Evolutionary conservation across 768 basidiomycete genomes (phyloP).

Genomic region (Rhodotorula taiwanensis): DNA sequence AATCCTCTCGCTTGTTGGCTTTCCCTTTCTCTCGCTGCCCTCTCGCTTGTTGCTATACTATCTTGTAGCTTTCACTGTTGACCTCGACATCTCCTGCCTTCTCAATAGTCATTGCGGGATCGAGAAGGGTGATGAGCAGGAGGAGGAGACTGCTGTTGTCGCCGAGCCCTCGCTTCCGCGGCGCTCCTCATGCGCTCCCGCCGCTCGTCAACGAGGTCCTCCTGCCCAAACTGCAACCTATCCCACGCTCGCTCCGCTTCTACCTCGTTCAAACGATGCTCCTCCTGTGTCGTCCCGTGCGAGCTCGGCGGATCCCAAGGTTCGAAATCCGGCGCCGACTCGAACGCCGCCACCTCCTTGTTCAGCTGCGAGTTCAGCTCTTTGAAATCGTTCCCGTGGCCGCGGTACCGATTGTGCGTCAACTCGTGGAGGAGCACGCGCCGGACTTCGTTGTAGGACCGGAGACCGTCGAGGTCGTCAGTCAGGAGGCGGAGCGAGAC

Average conservation of each 20-base stretch:
- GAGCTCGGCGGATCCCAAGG: conserved; percentile 18
- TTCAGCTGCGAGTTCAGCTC: conserved; percentile 38
- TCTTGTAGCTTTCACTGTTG: too few relatives aligned
- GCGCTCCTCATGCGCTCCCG: conserved; percentile 26
- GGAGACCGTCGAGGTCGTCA: conserved; percentile 28
- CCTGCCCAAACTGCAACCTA: conserved; percentile 14
- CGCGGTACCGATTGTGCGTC: conserved; percentile 29
- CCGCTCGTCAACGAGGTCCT: conserved; percentile 28
- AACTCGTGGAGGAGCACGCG: conserved; percentile 38
- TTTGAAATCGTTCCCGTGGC: conserved; percentile 34
- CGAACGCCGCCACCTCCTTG: conserved; percentile 33
- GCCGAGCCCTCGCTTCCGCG: conserved; percentile 25
- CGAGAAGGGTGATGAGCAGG: too few relatives aligned
- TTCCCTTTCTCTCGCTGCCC: too few relatives aligned
- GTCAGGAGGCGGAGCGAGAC: conserved; percentile 35
- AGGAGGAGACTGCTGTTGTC: not conserved
- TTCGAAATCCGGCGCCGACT: conserved; percentile 16
- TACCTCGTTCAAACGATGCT: conserved; percentile 11
- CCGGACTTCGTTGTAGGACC: conserved; percentile 34
- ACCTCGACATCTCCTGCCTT: too few relatives aligned
- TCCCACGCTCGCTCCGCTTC: conserved; percentile 24
- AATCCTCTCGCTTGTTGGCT: too few relatives aligned
- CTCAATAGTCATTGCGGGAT: too few relatives aligned
- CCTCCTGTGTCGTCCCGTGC: not conserved
- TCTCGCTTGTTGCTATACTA: too few relatives aligned